Base-by-base conservation (phyloP, 805 yeast species). In the Yarrowia hollandica region DNA sequence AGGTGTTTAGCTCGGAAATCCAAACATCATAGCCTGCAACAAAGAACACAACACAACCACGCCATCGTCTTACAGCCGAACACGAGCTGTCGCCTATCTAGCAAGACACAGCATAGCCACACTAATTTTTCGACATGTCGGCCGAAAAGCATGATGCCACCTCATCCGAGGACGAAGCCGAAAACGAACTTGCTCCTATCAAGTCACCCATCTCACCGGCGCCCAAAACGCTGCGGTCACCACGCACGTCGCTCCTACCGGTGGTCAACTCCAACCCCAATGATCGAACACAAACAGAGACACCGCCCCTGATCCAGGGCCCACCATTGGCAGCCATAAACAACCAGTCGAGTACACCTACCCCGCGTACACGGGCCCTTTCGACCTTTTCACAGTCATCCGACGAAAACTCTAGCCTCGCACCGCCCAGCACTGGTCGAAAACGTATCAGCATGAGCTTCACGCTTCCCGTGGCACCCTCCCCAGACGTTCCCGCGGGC, bases 361-460 rank as follows among this genome's bases (percentile, higher is more conserved):
- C 25, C 18, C 18, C 50, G 5, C 55, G 55, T 7, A 31, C 55
- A 6, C 44, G 58, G 8, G 44, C 58, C 2, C 33, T 35, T 1
- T 52, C 58, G 26, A 16, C 34, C 19, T 52, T 52, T 6, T 52
- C 58, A n/a, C 58, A 52, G 35, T 52, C 58, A 4, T 35, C 46
- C 2, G 58, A 52, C 21, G 58, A 52, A 16, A 35, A 15, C 34
- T 25, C 58, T 12, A n/a, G 44, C 7, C 33, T 52, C 2, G 58
- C 55, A 9, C 55, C 55, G 5, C 38, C 55, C 5, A 33, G 39
- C 4, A 48, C 55, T 8, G 55, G 55, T 22, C 38, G 55, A 48
- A 48, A 48, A 22, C 55, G 55, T 8, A 31, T 48, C 30, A 33
- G 39, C 39, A 48, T 48, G 55, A 48, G 55, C 55, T 48, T 48